These are phyloP conservation scores for Saitozyma sp. DNA, from an alignment of 768 basidiomycete species.

Conservation along the genomic window DNA sequence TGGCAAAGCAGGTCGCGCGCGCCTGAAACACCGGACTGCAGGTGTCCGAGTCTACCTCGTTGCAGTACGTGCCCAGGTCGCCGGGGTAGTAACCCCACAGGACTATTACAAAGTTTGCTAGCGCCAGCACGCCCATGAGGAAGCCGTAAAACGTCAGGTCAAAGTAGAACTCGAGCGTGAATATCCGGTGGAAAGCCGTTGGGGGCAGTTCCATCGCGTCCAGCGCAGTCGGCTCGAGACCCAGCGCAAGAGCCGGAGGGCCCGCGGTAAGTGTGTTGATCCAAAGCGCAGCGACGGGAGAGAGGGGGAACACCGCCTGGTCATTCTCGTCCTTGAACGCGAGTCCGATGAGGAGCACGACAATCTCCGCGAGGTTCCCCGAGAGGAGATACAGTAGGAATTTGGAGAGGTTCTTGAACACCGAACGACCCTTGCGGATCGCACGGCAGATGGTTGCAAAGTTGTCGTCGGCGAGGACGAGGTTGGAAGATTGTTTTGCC, in stretches of 20 bases:
- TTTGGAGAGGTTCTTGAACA: slow-evolving; percentile 62
- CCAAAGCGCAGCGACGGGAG: slow-evolving; percentile 57
- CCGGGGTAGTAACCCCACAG: slow-evolving; percentile 52
- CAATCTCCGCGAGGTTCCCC: slow-evolving; percentile 61
- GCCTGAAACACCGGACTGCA: slow-evolving; percentile 54
- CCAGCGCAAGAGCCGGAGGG: slow-evolving; percentile 63
- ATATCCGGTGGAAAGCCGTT: slow-evolving; percentile 51
- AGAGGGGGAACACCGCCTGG: slow-evolving; percentile 62
- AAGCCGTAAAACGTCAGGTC: slow-evolving; percentile 54
- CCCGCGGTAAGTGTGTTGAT: slow-evolving; percentile 60
- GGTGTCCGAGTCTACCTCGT: slow-evolving; percentile 44
- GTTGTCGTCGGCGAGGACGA: slow-evolving; percentile 67
- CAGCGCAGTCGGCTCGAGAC: slow-evolving; percentile 58
- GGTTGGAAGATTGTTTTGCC: slow-evolving; percentile 65
- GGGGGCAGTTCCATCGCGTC: slow-evolving; percentile 61
- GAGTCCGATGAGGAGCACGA: slow-evolving; percentile 62
- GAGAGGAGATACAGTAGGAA: slow-evolving; percentile 62
- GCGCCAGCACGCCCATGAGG: slow-evolving; percentile 47
- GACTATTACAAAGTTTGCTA: slow-evolving; percentile 51
- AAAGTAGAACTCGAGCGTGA: slow-evolving; percentile 51
- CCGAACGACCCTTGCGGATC: slow-evolving; percentile 66
- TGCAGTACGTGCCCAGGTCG: slow-evolving; percentile 50
- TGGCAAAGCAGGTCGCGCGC: slow-evolving; percentile 53
- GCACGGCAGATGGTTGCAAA: slow-evolving; percentile 67
- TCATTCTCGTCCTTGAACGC: slow-evolving; percentile 60